Evolutionary conservation across 495 filamentous ascomycete genomes (phyloP).

Genomic region (Penicillium chermesinum): DNA sequence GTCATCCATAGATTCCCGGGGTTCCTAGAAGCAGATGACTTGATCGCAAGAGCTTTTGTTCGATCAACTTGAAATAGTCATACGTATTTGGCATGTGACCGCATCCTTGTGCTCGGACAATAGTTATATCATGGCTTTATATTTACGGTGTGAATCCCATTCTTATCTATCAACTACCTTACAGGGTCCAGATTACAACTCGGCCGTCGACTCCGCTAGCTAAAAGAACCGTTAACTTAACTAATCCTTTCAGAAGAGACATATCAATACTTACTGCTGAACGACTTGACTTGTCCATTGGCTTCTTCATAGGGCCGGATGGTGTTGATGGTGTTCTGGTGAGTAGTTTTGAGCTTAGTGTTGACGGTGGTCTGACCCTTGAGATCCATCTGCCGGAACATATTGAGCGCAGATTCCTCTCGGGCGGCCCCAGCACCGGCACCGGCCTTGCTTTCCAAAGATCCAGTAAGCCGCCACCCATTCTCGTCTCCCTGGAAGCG

Average conservation of each 20-base stretch:
- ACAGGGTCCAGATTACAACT: constrained; percentile 71
- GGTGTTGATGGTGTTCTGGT: constrained; percentile 93
- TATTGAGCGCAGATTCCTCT: constrained; percentile 87
- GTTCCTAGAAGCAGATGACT: constrained; percentile 1
- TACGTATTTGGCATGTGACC: too few relatives aligned
- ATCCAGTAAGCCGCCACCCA: constrained; percentile 84
- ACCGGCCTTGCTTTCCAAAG: constrained; percentile 61
- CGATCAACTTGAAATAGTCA: too few relatives aligned
- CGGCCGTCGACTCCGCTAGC: constrained; percentile 92
- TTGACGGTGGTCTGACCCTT: constrained; percentile 86
- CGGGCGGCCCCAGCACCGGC: constrained; percentile 54
- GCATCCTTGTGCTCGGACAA: too few relatives aligned
- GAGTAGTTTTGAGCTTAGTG: constrained; percentile 89
- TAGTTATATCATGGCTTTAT: too few relatives aligned
- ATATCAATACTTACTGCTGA: constrained; percentile 69
- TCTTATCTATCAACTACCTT: neutral
- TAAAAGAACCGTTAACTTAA: constrained; percentile 42
- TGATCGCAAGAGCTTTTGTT: neutral
- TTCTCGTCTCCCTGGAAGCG: constrained; percentile 74
- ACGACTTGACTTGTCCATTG: constrained; percentile 62
- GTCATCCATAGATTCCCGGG: too few relatives aligned
- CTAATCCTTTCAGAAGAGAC: neutral
- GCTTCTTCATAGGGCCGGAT: constrained; percentile 67
- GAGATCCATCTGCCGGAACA: constrained; percentile 98
- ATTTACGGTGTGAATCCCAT: too few relatives aligned